Base-by-base conservation (phyloP, 371 early-diverging fungal genomes). In the Mortierella sp. region DNA sequence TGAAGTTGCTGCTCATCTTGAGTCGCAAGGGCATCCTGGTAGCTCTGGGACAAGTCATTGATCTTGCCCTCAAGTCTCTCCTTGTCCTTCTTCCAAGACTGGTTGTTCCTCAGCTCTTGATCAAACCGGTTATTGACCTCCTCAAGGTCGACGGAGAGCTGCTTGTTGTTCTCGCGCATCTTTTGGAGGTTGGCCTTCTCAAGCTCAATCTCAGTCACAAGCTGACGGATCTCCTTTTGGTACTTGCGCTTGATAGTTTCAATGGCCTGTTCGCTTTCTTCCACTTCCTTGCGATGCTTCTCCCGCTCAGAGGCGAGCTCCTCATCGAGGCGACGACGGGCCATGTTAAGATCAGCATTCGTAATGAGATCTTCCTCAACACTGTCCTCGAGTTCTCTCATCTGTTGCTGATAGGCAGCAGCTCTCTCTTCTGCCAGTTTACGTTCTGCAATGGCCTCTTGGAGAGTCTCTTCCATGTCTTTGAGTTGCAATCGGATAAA, bases 151-250 rank as follows among this genome's bases (percentile, higher is more conserved):
- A 68, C 69, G 57, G 89, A 89, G 4, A 94, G 82, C 10, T 86
- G 86, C 38, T 87, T 85, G 65, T 90, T 87, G 28, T 85, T 77
- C 43, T 94, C 92, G 75, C 93, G 93, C 72, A 94, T 84, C 36
- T 84, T 83, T n/a, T 92, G 68, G 28, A 86, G 58, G 67, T 87
- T 88, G 63, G 82, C 84, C 85, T 90, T 92, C 70, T 94, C 94
- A 4, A 86, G 75, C 68, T 96, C 96, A 19, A 96, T 85, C 76
- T 96, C 96, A 4, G 86, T 76, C 58, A 91, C 86, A 43, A 95
- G 87, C 41, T 90, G 88, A 63, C 92, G 92, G 40, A 95, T 82
- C 86, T 96, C 94, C 61, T 87, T 89, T 69, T 94, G 94, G 83
- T 93, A 96, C 84, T 93, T 94, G 48, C 83, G 84, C 9, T 90